These are phyloP conservation scores for Fusarium zealandicum DNA, from an alignment of 2,329 filamentous ascomycete genomes.

Conservation along the genomic window DNA sequence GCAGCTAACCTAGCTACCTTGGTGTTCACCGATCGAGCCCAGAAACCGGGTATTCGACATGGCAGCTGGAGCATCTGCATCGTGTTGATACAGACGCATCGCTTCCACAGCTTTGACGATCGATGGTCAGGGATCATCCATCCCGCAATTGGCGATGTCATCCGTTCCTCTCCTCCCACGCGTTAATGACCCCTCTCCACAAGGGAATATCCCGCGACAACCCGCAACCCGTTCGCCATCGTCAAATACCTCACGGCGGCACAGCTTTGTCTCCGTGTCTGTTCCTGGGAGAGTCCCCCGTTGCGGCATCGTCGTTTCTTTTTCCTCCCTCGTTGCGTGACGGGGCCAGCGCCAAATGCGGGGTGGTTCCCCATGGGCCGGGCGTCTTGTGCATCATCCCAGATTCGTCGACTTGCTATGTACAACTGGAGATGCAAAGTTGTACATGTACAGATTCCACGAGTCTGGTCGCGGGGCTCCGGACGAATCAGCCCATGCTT, in stretches of 20 bases:
- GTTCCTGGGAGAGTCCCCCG: conserved; percentile 28
- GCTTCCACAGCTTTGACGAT: conserved; percentile 18
- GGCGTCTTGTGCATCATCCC: conserved; percentile 16
- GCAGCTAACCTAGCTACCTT: not conserved
- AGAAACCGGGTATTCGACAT: conserved; percentile 13
- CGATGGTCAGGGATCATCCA: conserved; percentile 27
- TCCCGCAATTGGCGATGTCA: conserved; percentile 40
- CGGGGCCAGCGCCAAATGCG: conserved; percentile 41
- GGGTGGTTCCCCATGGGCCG: conserved; percentile 18
- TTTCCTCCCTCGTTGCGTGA: conserved; percentile 13
- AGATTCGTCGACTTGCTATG: not conserved
- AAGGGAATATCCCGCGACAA: conserved; percentile 37
- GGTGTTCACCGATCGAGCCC: not conserved
- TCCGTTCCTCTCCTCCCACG: conserved; percentile 28
- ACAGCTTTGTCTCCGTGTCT: not conserved
- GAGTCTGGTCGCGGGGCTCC: not conserved
- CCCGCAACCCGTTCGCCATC: conserved; percentile 9
- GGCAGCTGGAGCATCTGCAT: not conserved
- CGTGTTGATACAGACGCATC: not conserved
- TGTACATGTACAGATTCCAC: not conserved
- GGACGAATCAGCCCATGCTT: conserved; percentile 12
- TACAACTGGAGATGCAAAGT: not conserved
- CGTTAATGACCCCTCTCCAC: conserved; percentile 11
- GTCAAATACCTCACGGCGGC: conserved; percentile 29
- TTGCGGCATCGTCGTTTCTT: conserved; percentile 21